Evolutionary conservation across 345 rosid genomes (phyloP).

Genomic region (Populus tremula): DNA sequence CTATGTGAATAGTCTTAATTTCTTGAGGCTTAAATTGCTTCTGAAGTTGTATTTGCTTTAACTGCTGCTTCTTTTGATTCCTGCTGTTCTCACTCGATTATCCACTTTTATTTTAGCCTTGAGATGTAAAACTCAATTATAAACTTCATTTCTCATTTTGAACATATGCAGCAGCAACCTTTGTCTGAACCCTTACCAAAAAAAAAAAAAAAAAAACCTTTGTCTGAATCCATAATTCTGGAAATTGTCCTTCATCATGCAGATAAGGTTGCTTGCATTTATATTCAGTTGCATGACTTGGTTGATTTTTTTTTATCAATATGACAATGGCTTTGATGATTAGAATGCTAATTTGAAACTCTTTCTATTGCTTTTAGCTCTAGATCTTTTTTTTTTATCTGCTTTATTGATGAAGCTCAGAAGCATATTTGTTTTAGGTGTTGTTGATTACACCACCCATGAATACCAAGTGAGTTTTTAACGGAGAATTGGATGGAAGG

Average conservation of each 20-base stretch:
- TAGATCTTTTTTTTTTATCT: neutral
- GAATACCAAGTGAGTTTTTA: too few species aligned
- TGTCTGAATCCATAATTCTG: neutral
- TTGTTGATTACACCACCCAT: neutral
- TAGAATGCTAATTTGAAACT: slow-evolving; percentile 2
- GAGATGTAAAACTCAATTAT: neutral
- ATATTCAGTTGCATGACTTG: neutral
- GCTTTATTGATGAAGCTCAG: neutral
- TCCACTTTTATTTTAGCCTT: neutral
- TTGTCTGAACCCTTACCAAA: neutral
- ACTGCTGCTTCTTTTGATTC: neutral
- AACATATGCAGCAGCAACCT: neutral
- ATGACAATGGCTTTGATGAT: neutral
- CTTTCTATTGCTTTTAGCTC: neutral
- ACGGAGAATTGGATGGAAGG: too few species aligned
- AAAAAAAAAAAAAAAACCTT: too few species aligned
- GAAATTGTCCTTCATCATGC: neutral
- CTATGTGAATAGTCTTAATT: neutral
- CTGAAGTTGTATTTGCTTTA: neutral
- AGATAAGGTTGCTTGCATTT: neutral
- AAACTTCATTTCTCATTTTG: neutral
- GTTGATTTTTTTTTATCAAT: neutral
- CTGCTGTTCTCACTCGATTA: neutral
- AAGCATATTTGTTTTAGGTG: neutral
- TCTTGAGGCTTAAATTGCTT: neutral